Percentiles rank a stretch among this genome's conserved stretches.
Conservation (phyloP, 1,284 basidiomycete species). For the Cryptococcus hybrid region DNA sequence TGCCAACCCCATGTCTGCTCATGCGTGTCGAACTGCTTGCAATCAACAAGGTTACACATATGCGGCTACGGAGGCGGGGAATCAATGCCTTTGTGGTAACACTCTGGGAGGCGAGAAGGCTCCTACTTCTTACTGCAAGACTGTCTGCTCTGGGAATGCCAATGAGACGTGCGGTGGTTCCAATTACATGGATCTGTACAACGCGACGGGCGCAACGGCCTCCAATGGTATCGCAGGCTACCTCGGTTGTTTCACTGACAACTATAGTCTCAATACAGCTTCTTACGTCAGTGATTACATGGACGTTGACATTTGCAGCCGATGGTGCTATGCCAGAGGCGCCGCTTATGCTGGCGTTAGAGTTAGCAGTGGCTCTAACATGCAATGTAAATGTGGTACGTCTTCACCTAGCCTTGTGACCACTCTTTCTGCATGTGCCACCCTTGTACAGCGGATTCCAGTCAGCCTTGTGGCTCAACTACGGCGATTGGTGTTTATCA, state of each 20-base stretch:
- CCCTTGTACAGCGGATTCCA: slow-evolving; percentile 14
- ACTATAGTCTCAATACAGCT: slow-evolving; percentile 12
- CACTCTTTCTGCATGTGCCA: slow-evolving; percentile 15
- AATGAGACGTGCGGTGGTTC: slow-evolving; percentile 16
- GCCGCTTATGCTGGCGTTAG: slow-evolving; percentile 19
- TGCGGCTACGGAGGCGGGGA: slow-evolving; percentile 22
- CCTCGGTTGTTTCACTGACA: slow-evolving; percentile 25
- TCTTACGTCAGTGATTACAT: slow-evolving; percentile 17
- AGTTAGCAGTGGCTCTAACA: not conserved
- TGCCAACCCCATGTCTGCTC: slow-evolving; percentile 17
- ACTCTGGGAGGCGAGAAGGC: slow-evolving; percentile 14
- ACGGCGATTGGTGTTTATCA: slow-evolving; percentile 13
- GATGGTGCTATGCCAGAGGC: slow-evolving; percentile 18
- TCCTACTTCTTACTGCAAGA: slow-evolving; percentile 13
- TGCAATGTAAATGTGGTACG: slow-evolving; percentile 16
- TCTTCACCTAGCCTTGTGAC: slow-evolving; percentile 9
- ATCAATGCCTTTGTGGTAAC: slow-evolving; percentile 31
- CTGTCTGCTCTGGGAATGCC: slow-evolving; percentile 12
- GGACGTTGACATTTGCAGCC: slow-evolving; percentile 18
- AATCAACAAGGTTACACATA: slow-evolving; percentile 17
- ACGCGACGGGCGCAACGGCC: slow-evolving; percentile 10
- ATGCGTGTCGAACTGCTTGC: slow-evolving; percentile 19
- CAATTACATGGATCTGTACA: slow-evolving; percentile 15
- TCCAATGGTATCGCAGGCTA: slow-evolving; percentile 16
- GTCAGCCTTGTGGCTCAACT: slow-evolving; percentile 14